A percentile compares a stretch with the other conserved stretches of the same genome.
Conservation (phyloP, 2,329 filamentous ascomycete genomes). For the Cucurbitaria berberidis region DNA sequence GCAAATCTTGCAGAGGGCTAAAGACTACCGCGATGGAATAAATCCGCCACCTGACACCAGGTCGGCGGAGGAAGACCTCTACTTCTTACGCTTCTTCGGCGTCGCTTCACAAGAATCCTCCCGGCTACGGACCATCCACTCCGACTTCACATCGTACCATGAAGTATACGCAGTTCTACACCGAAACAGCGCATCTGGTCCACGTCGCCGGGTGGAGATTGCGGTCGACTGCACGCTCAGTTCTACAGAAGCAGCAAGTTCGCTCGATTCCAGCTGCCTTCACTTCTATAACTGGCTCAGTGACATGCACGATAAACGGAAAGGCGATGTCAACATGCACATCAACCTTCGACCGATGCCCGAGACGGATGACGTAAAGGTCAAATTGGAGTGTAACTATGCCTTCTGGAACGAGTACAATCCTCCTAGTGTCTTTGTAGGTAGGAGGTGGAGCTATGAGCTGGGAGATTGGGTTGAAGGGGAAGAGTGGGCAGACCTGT, state of each 20-base stretch:
- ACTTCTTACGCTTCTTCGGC: too few species aligned
- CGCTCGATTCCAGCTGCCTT: not conserved
- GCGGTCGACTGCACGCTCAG: not conserved
- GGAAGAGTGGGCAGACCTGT: not conserved
- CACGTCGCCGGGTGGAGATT: not conserved
- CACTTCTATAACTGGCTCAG: not conserved
- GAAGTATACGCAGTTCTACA: not conserved
- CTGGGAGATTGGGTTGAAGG: not conserved
- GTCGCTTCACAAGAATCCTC: too few species aligned
- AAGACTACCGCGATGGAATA: too few species aligned
- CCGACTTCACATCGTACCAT: not conserved
- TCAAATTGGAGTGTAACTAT: not conserved
- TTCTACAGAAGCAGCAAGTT: not conserved
- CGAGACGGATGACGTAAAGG: not conserved
- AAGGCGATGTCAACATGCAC: not conserved
- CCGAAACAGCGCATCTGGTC: not conserved
- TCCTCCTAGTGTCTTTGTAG: not conserved
- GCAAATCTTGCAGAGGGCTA: not conserved
- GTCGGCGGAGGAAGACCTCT: too few species aligned
- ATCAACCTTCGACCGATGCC: not conserved
- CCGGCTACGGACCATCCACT: too few species aligned
- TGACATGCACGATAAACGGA: not conserved
- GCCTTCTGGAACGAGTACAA: not conserved
- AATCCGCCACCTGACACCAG: too few species aligned
- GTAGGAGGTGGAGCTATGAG: not conserved